Base-by-base conservation (phyloP, 371 early-diverging fungal species). In the Dichotomocladium elegans region DNA sequence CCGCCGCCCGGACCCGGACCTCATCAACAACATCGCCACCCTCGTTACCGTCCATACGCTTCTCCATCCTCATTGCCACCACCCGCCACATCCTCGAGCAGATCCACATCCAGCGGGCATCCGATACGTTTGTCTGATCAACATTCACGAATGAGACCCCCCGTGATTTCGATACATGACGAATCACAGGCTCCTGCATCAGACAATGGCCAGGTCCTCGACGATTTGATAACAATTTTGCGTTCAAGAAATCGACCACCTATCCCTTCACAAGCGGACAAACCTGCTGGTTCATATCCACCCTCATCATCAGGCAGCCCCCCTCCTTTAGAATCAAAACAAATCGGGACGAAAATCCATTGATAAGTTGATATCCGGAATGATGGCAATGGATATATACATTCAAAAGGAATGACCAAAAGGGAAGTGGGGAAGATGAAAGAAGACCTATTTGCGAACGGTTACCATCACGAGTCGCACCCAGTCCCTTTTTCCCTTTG, bases 211-310 rank as follows among this genome's bases (percentile, higher is more conserved):
- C 59, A 53, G n/a, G 59, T 58, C 15, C 41, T 58, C 15, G 59
- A 58, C 42, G 59, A 58, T 41, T 29, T 58, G 3, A 45, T 51
- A 3, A 51, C 41, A 15, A 41, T 58, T 17, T 30, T 58, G 7
- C 59, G 59, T 30, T 50, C 59, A 10, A 52, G 59, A 15, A 41
- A 58, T 52, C 59, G 59, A 24, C 59, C 59, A 27, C 59, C 59
- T 26, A 51, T 58, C 35, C 52, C 51, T 29, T 12, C 42, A 11
- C 59, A 56, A 3, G 35, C 17, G 14, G 11, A 17, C 17, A 11
- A 17, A n/a, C 15, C 0, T 35, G 35, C 15, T 35, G 35, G 37
- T 37, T n/a, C 17, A 4, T n/a, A 37, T 37, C 21, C 37, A 9
- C 33, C 50, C 8, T 27, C 43, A n/a, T 34, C 50, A 43, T 37